Evolutionary conservation across 768 basidiomycete species (phyloP).

Genomic region (Leucosporidium scottii): DNA sequence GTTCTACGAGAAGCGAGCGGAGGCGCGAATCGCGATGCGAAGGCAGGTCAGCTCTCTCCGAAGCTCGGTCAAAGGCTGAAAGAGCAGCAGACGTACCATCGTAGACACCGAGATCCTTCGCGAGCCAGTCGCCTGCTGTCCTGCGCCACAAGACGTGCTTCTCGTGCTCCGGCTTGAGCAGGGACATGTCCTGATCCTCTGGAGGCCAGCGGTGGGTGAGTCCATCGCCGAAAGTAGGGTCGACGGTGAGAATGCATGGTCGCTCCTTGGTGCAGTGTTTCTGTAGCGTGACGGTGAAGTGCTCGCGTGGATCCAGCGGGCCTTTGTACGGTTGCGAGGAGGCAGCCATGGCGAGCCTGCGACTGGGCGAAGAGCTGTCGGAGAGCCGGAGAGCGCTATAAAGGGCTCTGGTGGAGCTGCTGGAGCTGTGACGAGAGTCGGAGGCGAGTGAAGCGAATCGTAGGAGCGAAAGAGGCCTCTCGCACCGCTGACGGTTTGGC

Average conservation of each 20-base stretch:
- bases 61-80: not conserved
- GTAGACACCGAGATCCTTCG: slow-evolving; percentile 14
- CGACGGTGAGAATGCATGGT: not conserved
- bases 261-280: not conserved
- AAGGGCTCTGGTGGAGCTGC: too few relatives aligned
- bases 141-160: slow-evolving; percentile 25
- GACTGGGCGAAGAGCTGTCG: too few relatives aligned
- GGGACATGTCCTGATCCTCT: not conserved
- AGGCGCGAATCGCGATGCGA: not conserved
- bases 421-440: too few relatives aligned
- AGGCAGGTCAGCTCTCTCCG: not conserved
- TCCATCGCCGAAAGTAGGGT: slow-evolving; percentile 1
- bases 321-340: too few relatives aligned
- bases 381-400: too few relatives aligned
- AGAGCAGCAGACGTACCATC: slow-evolving; percentile 6
- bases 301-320: too few relatives aligned
- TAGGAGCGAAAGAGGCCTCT: too few relatives aligned
- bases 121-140: slow-evolving; percentile 18
- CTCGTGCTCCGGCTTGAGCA: slow-evolving; percentile 1
- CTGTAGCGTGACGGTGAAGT: not conserved
- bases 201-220: not conserved
- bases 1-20: not conserved
- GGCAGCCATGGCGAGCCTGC: too few relatives aligned
- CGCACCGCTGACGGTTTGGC: too few relatives aligned
- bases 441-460: too few relatives aligned